Evolutionary conservation across 139 green algal species (phyloP).

Genomic region (Picochlorum sp.): DNA sequence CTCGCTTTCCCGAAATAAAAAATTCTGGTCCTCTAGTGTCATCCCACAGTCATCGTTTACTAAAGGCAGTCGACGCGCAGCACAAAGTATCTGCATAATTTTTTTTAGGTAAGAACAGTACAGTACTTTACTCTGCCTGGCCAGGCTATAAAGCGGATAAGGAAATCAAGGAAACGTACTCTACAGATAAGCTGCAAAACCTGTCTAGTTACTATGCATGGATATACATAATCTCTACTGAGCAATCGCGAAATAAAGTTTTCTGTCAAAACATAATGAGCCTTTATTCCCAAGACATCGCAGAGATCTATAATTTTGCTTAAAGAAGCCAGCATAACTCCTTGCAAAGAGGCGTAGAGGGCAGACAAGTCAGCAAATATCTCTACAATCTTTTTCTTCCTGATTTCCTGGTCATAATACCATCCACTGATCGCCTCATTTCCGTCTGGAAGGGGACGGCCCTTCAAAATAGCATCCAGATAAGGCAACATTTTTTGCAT

Average conservation of each 20-base stretch:
- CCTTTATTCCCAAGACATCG: not conserved
- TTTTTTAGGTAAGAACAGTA: too few relatives aligned
- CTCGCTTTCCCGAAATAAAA: not conserved
- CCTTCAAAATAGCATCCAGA: not conserved
- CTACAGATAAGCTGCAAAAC: too few relatives aligned
- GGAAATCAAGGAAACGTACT: too few relatives aligned
- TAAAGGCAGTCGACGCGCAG: not conserved
- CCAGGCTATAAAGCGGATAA: too few relatives aligned
- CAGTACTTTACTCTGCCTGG: too few relatives aligned
- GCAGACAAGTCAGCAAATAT: constrained; percentile 3
- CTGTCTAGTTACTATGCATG: too few relatives aligned
- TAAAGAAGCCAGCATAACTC: not conserved
- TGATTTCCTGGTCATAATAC: not conserved
- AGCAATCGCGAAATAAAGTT: too few relatives aligned
- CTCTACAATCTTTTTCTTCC: not conserved
- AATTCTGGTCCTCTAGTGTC: not conserved
- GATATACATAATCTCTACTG: too few relatives aligned
- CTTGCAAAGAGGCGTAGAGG: constrained; percentile 1
- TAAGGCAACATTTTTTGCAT: not conserved
- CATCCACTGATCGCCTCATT: not conserved
- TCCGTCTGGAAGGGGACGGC: not conserved
- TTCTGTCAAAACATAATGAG: not conserved
- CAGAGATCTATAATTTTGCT: not conserved
- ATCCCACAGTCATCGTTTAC: not conserved
- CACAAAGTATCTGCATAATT: not conserved